Evolutionary conservation across 345 rosid species (phyloP).

Genomic region (Eucalyptus urophylla): DNA sequence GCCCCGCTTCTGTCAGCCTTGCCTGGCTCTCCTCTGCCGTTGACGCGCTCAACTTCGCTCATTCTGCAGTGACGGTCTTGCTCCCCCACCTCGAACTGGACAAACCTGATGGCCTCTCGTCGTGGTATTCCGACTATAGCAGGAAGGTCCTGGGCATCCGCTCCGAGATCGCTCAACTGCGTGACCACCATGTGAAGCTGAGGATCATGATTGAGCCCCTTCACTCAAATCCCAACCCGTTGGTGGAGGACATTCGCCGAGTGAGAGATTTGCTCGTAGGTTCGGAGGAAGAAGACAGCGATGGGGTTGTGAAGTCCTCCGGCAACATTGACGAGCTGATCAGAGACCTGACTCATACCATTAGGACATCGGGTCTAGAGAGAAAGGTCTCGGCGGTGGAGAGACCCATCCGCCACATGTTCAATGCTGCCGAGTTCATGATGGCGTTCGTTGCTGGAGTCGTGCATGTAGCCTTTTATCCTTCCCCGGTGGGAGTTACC

Average conservation of each 20-base stretch:
- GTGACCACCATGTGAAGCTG: background rate
- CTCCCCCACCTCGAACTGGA: background rate
- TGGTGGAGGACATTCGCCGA: background rate
- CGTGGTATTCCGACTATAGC: background rate
- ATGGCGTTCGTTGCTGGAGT: background rate
- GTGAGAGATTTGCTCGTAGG: background rate
- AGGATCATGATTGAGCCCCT: background rate
- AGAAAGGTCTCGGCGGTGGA: background rate
- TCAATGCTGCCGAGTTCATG: background rate
- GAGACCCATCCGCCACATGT: background rate
- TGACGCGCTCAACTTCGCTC: background rate
- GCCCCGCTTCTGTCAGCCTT: background rate
- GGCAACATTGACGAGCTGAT: background rate
- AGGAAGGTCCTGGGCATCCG: background rate
- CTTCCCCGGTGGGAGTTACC: background rate
- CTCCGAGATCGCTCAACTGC: background rate
- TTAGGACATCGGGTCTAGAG: background rate
- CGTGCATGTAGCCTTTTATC: background rate
- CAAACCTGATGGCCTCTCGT: background rate
- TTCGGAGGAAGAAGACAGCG: background rate
- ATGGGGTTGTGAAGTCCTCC: background rate
- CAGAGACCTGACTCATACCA: background rate
- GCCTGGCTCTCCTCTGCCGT: background rate
- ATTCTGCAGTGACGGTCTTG: background rate
- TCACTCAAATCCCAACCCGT: background rate